Evolutionary conservation across 495 filamentous ascomycete species (phyloP).

Genomic region (Podospora appendiculata): DNA sequence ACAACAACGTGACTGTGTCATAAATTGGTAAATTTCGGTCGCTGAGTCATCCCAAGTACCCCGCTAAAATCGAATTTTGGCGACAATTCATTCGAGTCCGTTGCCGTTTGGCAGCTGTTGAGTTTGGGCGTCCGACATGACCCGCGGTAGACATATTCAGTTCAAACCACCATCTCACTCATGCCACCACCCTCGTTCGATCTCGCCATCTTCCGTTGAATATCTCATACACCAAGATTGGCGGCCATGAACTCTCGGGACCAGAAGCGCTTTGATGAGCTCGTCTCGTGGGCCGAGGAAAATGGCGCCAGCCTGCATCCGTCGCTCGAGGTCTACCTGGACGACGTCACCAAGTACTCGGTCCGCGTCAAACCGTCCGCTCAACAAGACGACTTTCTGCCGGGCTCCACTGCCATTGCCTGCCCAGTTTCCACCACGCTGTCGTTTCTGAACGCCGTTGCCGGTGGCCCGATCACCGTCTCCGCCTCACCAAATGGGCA

Average conservation of each 20-base stretch:
- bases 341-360: slow-evolving; percentile 32
- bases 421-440: slow-evolving; percentile 32
- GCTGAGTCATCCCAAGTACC: too few relatives aligned
- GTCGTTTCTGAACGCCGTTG: slow-evolving; percentile 38
- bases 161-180: too few relatives aligned
- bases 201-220: too few relatives aligned
- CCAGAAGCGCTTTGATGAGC: slow-evolving; percentile 9
- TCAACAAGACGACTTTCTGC: slow-evolving; percentile 1
- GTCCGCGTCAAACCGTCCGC: slow-evolving; percentile 29
- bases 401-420: slow-evolving; percentile 26
- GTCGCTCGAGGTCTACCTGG: slow-evolving; percentile 35
- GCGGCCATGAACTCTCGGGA: not conserved
- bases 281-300: slow-evolving; percentile 26
- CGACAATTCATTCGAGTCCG: too few relatives aligned
- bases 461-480: slow-evolving; percentile 13
- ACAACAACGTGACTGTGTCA: too few relatives aligned
- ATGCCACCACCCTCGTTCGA: too few relatives aligned
- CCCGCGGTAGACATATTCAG: too few relatives aligned
- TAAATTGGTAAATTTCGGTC: too few relatives aligned
- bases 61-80: too few relatives aligned
- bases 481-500: not conserved
- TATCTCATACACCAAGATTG: too few relatives aligned
- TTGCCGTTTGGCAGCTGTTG: too few relatives aligned
- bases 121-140: too few relatives aligned
- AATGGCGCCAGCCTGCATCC: slow-evolving; percentile 33